Base-by-base conservation (phyloP, 2,329 filamentous ascomycete species). In the Elsinoe arachidis region DNA sequence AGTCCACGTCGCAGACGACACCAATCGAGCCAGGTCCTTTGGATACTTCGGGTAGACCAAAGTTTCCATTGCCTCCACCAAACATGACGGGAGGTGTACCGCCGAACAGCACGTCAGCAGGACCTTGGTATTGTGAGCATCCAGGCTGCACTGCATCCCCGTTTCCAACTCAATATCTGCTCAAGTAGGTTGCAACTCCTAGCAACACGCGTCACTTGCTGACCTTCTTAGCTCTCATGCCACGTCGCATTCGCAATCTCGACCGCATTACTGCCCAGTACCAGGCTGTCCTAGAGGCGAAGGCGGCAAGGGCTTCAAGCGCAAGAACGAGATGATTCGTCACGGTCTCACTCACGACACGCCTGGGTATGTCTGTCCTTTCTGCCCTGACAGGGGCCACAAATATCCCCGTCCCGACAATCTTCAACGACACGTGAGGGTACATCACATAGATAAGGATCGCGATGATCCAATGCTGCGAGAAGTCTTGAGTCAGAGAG, bases 331-430 rank as follows among this genome's bases (percentile, higher is more conserved):
- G 67, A 85, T 86, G 83, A 84, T 85, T 60, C 75, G 83, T n/a
- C 83, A 86, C 66, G 91, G 92, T 1, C 80, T 97, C 2, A 93
- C 97, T 3, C 93, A 99, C 67, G 86, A 90, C 63, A 95, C 90
- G 6, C 93, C 93, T 1, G 92, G 92, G 60, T 99, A 97, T 67
- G 85, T 96, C 30, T 99, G 93, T 70, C 93, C 93, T 0, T 97
- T 96, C 68, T 99, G 93, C 70, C 88, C 90, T 1, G 90, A 96
- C 66, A 81, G 90, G 63, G 90, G 96, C 69, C 92, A 96, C 71
- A 91, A 87, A 68, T 97, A 97, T 70, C 93, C 93, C 4, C 80
- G 93, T 64, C 93, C 93, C 34, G 93, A 99, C 70, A 97, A 97
- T 76, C 75, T 99, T 57, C 92, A 96, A 76, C 84, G 90, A 70